These are phyloP conservation scores for Alternaria tenuissima DNA, from an alignment of 2,329 filamentous ascomycete genomes.

Conservation along the genomic window DNA sequence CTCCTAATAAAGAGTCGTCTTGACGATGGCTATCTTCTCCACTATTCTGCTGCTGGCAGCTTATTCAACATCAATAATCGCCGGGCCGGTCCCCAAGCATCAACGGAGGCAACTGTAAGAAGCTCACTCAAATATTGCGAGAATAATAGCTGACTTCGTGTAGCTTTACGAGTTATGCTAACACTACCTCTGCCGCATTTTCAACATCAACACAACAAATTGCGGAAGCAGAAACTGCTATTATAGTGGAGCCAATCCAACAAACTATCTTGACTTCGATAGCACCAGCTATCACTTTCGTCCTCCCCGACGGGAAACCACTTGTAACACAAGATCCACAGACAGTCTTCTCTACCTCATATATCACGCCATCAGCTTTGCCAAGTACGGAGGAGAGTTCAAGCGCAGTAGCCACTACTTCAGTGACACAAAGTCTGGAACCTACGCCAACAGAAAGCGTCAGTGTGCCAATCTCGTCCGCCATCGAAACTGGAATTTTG, in stretches of 20 bases:
- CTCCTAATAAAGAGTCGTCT: slow-evolving; percentile 29
- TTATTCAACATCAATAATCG: slow-evolving; percentile 35
- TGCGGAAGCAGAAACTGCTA: slow-evolving; percentile 43
- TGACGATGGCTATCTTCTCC: slow-evolving; percentile 37
- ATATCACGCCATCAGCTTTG: slow-evolving; percentile 35
- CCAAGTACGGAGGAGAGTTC: slow-evolving; percentile 23
- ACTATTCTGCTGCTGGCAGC: slow-evolving; percentile 51
- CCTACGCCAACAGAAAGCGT: slow-evolving; percentile 19
- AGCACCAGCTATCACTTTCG: slow-evolving; percentile 44
- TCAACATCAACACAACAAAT: slow-evolving; percentile 14
- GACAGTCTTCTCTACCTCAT: slow-evolving; percentile 43
- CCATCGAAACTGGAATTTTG: slow-evolving; percentile 1
- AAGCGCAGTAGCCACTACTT: slow-evolving; percentile 13
- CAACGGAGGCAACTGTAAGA: slow-evolving; percentile 42
- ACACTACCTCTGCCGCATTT: slow-evolving; percentile 23
- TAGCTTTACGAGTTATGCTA: slow-evolving; percentile 40
- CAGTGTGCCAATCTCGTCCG: slow-evolving; percentile 5
- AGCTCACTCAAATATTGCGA: background rate
- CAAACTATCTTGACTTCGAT: slow-evolving; percentile 38
- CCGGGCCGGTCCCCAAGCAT: slow-evolving; percentile 45
- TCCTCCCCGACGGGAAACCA: slow-evolving; percentile 42
- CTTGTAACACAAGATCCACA: slow-evolving; percentile 39
- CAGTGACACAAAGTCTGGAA: slow-evolving; percentile 12
- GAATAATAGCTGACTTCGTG: slow-evolving; percentile 17
- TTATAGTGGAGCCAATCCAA: slow-evolving; percentile 45